These are phyloP conservation scores for Torrubiellomyces zombiae DNA, from an alignment of 2,329 filamentous ascomycete genomes.

Conservation along the genomic window DNA sequence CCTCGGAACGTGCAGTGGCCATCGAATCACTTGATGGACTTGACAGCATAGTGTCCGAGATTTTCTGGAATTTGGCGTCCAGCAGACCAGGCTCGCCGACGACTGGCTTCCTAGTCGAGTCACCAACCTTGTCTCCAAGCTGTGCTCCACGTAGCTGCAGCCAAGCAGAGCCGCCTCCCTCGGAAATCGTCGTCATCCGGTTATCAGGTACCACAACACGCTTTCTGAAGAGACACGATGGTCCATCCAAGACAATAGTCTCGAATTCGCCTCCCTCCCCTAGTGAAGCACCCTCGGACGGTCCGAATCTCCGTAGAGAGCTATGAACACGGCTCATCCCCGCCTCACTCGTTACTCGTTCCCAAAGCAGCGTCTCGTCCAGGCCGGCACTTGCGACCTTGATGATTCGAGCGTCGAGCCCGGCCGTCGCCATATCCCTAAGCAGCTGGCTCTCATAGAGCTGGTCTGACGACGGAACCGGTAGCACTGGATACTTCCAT, in stretches of 20 bases:
- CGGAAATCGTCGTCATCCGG: constrained; percentile 36
- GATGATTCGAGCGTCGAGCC: constrained; percentile 78
- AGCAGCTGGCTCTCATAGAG: constrained; percentile 43
- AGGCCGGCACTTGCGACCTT: constrained; percentile 89
- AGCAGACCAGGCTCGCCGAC: constrained; percentile 47
- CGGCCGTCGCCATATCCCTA: constrained; percentile 61
- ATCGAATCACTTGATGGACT: background rate
- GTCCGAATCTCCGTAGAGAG: constrained; percentile 51
- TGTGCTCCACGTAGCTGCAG: constrained; percentile 43
- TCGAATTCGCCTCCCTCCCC: constrained; percentile 96
- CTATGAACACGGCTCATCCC: constrained; percentile 30
- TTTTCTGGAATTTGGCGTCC: constrained; percentile 39
- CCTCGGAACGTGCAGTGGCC: background rate
- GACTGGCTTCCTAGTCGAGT: too few species aligned
- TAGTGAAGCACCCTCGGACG: constrained; percentile 52
- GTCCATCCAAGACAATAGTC: constrained; percentile 75
- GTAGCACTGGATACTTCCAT: constrained; percentile 76
- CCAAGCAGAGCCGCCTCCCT: constrained; percentile 66
- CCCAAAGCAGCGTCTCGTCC: constrained; percentile 66
- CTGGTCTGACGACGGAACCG: constrained; percentile 21
- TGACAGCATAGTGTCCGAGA: constrained; percentile 19
- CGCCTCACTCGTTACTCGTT: constrained; percentile 47
- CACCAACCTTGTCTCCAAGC: constrained; percentile 31
- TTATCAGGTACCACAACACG: constrained; percentile 45
- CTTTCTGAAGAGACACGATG: constrained; percentile 52